Percentiles rank a stretch among this genome's conserved stretches.
Evolutionary conservation across 2,329 filamentous ascomycete species (phyloP).

Genomic region (Teratosphaeria gauchensis): DNA sequence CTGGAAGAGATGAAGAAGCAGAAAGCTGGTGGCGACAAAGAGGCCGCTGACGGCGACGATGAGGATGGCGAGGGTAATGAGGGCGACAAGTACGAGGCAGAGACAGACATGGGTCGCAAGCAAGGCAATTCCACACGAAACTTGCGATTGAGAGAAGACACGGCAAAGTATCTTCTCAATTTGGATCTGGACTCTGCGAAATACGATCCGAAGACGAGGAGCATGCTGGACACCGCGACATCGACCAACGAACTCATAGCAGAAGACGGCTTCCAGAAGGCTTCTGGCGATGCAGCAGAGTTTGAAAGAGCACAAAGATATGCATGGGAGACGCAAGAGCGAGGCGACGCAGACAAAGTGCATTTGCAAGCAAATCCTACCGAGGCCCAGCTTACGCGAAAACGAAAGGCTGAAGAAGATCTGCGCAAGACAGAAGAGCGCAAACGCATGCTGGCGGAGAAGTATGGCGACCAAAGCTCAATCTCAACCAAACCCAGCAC

Average conservation of each 20-base stretch:
- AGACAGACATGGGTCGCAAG: slow-evolving; percentile 91
- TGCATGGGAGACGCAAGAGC: slow-evolving; percentile 92
- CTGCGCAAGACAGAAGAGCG: slow-evolving; percentile 59
- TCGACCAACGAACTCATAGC: slow-evolving; percentile 74
- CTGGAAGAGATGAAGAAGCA: slow-evolving; percentile 64
- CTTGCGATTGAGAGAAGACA: slow-evolving; percentile 87
- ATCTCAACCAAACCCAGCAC: slow-evolving; percentile 43
- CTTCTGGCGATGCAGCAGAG: slow-evolving; percentile 81
- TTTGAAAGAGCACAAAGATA: slow-evolving; percentile 84
- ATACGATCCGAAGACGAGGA: slow-evolving; percentile 92
- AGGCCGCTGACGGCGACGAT: slow-evolving; percentile 43
- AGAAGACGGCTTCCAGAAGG: slow-evolving; percentile 84
- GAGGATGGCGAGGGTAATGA: slow-evolving; percentile 36
- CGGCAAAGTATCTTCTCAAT: slow-evolving; percentile 91
- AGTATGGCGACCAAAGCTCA: slow-evolving; percentile 66
- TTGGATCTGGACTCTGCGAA: slow-evolving; percentile 92
- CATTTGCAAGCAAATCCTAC: slow-evolving; percentile 97
- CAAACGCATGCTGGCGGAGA: slow-evolving; percentile 63
- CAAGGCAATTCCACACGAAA: slow-evolving; percentile 87
- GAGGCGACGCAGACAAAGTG: slow-evolving; percentile 63
- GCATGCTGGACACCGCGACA: slow-evolving; percentile 75
- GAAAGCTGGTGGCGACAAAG: slow-evolving; percentile 32
- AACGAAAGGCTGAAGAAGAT: slow-evolving; percentile 66
- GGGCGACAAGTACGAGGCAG: slow-evolving; percentile 70
- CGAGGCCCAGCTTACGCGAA: slow-evolving; percentile 73